These are phyloP conservation scores for Triticum aestivum DNA, from an alignment of 176 grass and related monocot genomes.

Conservation along the genomic window IWGSC_CS_RefSeq_v2.1 NC_057807.1:704700488-704700987, in stretches of 20 bases:
- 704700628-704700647: slow-evolving; percentile 58
- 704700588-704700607: slow-evolving; percentile 63
- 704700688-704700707: neutral
- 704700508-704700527: neutral
- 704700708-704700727: neutral
- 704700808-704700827: neutral
- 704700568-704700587: slow-evolving; percentile 77
- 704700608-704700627: slow-evolving; percentile 59
- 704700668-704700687: slow-evolving; percentile 51
- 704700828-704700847: neutral
- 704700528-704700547: no score
- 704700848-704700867: neutral
- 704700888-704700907: neutral
- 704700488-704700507: no score
- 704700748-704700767: neutral
- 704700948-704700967: no score
- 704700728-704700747: neutral
- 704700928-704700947: no score
- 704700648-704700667: slow-evolving; percentile 77
- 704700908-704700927: neutral
- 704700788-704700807: neutral
- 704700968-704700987: no score
- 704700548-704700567: neutral
- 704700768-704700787: neutral
- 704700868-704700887: neutral